Evolutionary conservation across 345 rosid species (phyloP).

Genomic region (Hevea brasiliensis): DNA sequence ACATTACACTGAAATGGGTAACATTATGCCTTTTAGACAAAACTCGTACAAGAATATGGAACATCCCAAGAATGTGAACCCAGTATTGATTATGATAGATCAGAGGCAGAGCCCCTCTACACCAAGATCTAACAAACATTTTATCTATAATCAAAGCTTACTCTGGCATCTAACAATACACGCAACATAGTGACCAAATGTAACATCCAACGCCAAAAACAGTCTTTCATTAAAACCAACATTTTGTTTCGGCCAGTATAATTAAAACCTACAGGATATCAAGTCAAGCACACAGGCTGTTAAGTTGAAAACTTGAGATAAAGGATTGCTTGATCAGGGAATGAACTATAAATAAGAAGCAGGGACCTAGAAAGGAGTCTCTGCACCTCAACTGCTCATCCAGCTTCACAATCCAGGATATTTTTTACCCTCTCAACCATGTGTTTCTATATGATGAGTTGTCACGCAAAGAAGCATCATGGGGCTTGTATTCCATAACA

Average conservation of each 20-base stretch:
- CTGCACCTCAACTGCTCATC: slow-evolving; percentile 1
- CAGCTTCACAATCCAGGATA: background rate
- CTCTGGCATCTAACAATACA: background rate
- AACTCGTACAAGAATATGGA: too few relatives aligned
- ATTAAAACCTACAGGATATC: background rate
- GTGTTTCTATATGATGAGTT: slow-evolving; percentile 90
- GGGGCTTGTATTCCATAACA: slow-evolving; percentile 97
- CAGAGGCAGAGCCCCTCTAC: too few relatives aligned
- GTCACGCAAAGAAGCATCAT: slow-evolving; percentile 88
- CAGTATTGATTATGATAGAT: too few relatives aligned
- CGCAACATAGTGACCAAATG: background rate
- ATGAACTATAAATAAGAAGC: background rate
- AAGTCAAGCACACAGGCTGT: slow-evolving; percentile 1
- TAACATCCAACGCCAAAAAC: background rate
- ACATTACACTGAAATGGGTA: too few relatives aligned
- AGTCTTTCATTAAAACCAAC: background rate
- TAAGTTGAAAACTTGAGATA: background rate
- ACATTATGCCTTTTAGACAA: too few relatives aligned
- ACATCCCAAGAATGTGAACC: too few relatives aligned
- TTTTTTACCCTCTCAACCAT: slow-evolving; percentile 85
- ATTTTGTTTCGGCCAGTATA: background rate
- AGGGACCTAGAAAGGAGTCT: background rate
- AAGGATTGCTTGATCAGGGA: background rate
- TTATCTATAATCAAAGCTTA: background rate
- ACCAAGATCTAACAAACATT: background rate